A percentile compares a stretch with the other conserved stretches of the same genome.
These are phyloP conservation scores for Miscanthus lutarioriparius DNA, from an alignment of 176 grass and related monocot species.

Conservation along the genomic window DNA sequence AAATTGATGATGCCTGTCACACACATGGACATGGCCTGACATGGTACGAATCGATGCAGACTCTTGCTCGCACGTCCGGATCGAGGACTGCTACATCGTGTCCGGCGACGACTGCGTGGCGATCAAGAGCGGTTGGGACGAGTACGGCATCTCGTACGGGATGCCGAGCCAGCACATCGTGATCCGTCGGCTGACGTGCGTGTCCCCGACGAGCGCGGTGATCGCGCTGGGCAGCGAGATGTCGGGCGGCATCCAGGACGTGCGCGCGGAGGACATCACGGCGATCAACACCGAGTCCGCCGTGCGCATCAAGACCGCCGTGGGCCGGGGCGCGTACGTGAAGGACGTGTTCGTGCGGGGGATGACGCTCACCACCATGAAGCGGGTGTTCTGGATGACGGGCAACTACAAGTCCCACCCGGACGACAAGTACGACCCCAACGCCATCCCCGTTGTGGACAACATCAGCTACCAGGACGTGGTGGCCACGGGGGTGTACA, in stretches of 20 bases:
- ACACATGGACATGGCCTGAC: background rate
- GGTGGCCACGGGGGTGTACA: conserved; percentile 61
- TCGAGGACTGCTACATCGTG: conserved; percentile 97
- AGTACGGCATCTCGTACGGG: conserved; percentile 80
- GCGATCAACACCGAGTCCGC: conserved; percentile 76
- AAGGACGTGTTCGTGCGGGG: conserved; percentile 65
- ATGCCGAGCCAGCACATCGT: conserved; percentile 93
- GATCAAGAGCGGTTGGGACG: conserved; percentile 96
- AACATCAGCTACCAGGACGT: conserved; percentile 91
- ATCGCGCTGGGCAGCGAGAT: conserved; percentile 97
- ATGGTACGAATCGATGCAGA: conserved; percentile 7
- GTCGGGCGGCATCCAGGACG: conserved; percentile 89
- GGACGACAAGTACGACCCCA: conserved; percentile 62
- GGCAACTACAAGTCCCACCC: conserved; percentile 87
- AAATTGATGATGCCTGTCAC: no score
- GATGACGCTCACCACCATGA: conserved; percentile 68
- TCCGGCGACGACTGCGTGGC: conserved; percentile 98
- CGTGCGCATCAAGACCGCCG: conserved; percentile 90
- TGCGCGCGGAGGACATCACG: conserved; percentile 82
- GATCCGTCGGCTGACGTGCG: conserved; percentile 66
- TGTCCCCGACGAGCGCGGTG: conserved; percentile 82
- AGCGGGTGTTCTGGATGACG: conserved; percentile 96
- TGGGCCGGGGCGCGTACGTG: conserved; percentile 66
- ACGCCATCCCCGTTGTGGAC: conserved; percentile 68
- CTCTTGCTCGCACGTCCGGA: conserved; percentile 80